Evolutionary conservation across 371 early-diverging fungal genomes (phyloP).

Genomic region (Mucor lusitanicus): DNA sequence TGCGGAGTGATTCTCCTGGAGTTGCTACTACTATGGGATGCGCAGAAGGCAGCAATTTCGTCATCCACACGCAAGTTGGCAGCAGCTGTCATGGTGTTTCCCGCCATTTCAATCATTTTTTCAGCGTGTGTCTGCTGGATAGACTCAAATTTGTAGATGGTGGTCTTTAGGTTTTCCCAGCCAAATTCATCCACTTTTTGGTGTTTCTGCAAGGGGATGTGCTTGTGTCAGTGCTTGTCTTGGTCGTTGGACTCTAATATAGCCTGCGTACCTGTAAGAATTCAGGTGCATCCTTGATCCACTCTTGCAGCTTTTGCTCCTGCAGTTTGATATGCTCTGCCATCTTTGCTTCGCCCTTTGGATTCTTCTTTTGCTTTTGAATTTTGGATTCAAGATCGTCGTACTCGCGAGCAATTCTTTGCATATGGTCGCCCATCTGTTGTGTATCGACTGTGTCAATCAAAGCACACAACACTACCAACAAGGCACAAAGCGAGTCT

Average conservation of each 20-base stretch:
- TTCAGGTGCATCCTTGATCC: conserved; percentile 46
- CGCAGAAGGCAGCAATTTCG: conserved; percentile 29
- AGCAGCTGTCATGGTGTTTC: conserved; percentile 14
- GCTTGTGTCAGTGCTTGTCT: neutral
- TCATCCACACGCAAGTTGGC: conserved; percentile 25
- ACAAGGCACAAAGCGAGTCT: neutral
- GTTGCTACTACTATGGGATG: neutral
- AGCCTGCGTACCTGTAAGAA: conserved; percentile 38
- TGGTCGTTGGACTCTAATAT: neutral
- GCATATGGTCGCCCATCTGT: conserved; percentile 1
- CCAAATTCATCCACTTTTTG: conserved; percentile 53
- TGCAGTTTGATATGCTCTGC: conserved; percentile 29
- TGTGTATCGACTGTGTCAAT: too few species aligned
- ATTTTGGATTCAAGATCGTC: conserved; percentile 18
- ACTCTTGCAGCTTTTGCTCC: conserved; percentile 32
- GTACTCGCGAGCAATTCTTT: conserved; percentile 32
- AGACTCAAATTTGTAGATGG: conserved; percentile 44
- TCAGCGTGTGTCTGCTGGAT: conserved; percentile 49
- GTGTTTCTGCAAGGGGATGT: conserved; percentile 35
- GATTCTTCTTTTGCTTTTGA: conserved; percentile 44
- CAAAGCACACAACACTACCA: neutral
- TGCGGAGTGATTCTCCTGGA: too few species aligned
- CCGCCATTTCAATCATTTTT: conserved; percentile 26
- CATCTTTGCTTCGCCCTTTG: conserved; percentile 40
- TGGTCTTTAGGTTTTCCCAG: conserved; percentile 38